These are phyloP conservation scores for Camellia granthamiana DNA, from an alignment of 148 eudicot genomes.

Conservation along the genomic window DNA sequence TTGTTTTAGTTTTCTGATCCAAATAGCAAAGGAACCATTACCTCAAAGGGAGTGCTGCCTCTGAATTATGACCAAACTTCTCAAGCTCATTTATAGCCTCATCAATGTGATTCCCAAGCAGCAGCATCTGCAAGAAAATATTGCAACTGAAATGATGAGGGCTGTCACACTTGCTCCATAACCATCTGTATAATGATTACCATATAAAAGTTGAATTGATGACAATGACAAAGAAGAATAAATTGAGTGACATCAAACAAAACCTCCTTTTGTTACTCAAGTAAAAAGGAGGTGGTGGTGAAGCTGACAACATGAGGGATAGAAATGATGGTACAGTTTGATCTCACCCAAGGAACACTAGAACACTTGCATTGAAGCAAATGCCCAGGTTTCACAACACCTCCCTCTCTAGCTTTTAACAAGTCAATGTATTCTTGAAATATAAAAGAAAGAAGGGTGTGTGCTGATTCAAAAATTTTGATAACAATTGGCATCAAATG, in stretches of 20 bases:
- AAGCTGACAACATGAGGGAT: background rate
- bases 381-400: background rate
- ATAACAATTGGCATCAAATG: background rate
- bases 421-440: background rate
- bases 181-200: background rate
- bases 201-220: background rate
- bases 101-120: conserved; percentile 54
- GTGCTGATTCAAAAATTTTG: background rate
- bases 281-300: conserved; percentile 2
- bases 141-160: background rate
- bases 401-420: background rate
- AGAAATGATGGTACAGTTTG: background rate
- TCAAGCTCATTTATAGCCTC: conserved; percentile 65
- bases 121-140: conserved; percentile 47
- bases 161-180: background rate
- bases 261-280: background rate
- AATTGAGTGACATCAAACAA: conserved; percentile 2
- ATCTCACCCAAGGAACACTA: background rate
- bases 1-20: background rate
- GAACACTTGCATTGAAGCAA: background rate
- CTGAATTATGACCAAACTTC: conserved; percentile 36
- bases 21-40: conserved; percentile 22
- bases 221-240: background rate
- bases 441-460: background rate
- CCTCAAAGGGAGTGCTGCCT: conserved; percentile 50